phyloP scores from a whole-genome alignment of 176 grass and related monocot species.

The Hordeum marinum region DNA sequence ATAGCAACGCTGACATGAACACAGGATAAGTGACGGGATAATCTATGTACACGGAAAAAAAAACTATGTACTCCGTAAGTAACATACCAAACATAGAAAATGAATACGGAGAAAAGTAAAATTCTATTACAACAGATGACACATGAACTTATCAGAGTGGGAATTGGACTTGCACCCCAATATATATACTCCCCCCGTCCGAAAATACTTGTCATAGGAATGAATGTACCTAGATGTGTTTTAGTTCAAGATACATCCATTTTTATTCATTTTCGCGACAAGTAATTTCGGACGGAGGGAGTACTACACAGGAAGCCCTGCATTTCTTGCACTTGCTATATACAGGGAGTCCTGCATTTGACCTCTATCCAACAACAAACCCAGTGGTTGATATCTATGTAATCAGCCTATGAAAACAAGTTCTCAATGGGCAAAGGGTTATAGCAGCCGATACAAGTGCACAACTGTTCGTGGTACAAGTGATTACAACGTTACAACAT shows the following conservation, averaged over 20 bases:
- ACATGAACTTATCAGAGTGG: background rate
- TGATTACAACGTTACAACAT: slow-evolving; percentile 27
- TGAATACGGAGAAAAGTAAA: background rate
- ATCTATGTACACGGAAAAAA: too few species aligned
- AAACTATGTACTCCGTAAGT: too few species aligned
- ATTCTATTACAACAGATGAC: background rate
- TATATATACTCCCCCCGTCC: too few species aligned
- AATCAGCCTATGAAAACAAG: background rate
- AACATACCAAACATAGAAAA: background rate
- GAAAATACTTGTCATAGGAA: too few species aligned
- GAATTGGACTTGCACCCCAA: background rate
- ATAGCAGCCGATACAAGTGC: slow-evolving; percentile 11
- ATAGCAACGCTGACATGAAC: too few species aligned
- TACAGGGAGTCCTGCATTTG: slow-evolving; percentile 4
- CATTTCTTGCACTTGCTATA: background rate
- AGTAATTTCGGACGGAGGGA: too few species aligned
- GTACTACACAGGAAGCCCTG: background rate
- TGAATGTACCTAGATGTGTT: too few species aligned
- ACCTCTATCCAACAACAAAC: background rate
- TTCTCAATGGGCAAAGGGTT: background rate
- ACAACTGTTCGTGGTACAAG: background rate
- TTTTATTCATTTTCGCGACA: too few species aligned
- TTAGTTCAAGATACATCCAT: too few species aligned
- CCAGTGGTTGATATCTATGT: background rate
- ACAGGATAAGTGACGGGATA: too few species aligned